phyloP scores from a whole-genome alignment of 2,329 filamentous ascomycete genomes.

The Plectosphaerella plurivora region DNA sequence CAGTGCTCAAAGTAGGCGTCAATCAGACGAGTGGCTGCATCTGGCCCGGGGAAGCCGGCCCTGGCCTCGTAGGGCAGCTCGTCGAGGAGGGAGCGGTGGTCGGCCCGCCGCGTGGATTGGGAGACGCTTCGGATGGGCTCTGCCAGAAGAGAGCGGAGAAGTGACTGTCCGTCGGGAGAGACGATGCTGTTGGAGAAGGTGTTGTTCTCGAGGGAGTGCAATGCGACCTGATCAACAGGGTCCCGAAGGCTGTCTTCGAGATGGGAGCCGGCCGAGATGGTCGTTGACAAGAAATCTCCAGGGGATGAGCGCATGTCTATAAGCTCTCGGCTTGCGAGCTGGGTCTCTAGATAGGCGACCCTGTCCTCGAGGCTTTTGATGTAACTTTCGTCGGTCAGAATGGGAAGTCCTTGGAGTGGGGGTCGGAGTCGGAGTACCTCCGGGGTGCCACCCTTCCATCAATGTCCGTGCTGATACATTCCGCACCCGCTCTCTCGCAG shows the following conservation, averaged over 20 bases:
- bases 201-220: not conserved
- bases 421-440: conserved; percentile 3
- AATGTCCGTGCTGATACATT: conserved; percentile 9
- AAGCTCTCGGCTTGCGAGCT: conserved; percentile 2
- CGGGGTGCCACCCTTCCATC: conserved; percentile 8
- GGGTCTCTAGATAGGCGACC: conserved; percentile 16
- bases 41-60: conserved; percentile 7
- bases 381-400: conserved; percentile 11
- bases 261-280: not conserved
- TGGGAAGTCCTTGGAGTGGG: not conserved
- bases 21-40: conserved; percentile 6
- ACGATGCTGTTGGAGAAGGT: not conserved
- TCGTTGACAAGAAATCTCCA: not conserved
- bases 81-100: conserved; percentile 9
- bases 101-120: not conserved
- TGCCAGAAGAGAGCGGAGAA: conserved; percentile 5
- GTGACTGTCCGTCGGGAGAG: conserved; percentile 3
- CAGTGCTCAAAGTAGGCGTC: conserved; percentile 22
- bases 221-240: not conserved
- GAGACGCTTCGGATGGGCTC: conserved; percentile 5
- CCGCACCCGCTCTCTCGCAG: conserved; percentile 7
- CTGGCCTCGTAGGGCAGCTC: conserved; percentile 8
- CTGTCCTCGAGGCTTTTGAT: conserved; percentile 20
- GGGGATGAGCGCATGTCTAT: not conserved
- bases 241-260: not conserved